phyloP scores from a whole-genome alignment of 2,329 filamentous ascomycete species.

The Dothistroma pini region DNA sequence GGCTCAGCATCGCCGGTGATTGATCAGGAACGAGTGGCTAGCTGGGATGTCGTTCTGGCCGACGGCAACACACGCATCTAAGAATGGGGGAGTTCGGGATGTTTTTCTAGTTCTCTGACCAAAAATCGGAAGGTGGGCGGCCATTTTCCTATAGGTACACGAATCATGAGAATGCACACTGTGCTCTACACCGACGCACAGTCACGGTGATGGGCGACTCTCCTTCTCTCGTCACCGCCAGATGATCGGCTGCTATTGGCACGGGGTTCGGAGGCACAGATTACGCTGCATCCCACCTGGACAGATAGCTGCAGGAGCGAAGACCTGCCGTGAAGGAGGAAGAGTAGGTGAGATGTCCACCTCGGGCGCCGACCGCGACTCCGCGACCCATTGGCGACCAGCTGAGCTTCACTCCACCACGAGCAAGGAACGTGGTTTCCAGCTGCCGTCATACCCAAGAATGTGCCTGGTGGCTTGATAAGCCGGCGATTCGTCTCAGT shows the following conservation, averaged over 20 bases:
- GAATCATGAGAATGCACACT: background rate
- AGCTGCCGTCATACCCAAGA: background rate
- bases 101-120: background rate
- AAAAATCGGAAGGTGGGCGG: background rate
- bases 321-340: background rate
- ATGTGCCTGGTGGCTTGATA: background rate
- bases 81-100: background rate
- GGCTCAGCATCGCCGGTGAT: background rate
- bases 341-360: background rate
- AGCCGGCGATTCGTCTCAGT: background rate
- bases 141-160: background rate
- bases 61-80: background rate
- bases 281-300: background rate
- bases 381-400: background rate
- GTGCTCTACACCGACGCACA: background rate
- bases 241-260: background rate
- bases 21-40: slow-evolving; percentile 8
- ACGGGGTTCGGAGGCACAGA: background rate
- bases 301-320: background rate
- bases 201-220: background rate
- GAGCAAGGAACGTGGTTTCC: background rate
- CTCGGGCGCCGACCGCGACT: background rate
- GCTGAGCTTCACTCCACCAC: slow-evolving; percentile 8
- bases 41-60: background rate
- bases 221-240: background rate